Conservation (phyloP, 2,329 filamentous ascomycete genomes). For the Curvularia eragrostidis region DNA sequence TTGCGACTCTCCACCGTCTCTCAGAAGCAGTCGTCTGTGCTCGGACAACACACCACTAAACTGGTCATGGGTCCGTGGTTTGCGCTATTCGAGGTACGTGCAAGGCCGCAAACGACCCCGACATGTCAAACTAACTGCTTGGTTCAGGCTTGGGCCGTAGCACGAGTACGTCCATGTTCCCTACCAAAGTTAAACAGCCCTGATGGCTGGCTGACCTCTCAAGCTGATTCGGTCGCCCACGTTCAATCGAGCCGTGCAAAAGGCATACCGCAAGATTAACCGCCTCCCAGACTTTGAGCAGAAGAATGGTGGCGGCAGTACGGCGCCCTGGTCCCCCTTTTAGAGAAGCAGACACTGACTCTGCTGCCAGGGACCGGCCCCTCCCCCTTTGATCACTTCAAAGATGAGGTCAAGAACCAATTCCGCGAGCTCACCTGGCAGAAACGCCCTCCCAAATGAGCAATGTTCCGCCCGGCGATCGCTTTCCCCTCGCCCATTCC, state of each 20-base stretch:
- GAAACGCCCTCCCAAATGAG: constrained; percentile 40
- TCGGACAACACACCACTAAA: constrained; percentile 1
- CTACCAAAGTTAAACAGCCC: neutral
- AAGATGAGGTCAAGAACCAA: constrained; percentile 61
- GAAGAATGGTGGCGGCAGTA: constrained; percentile 53
- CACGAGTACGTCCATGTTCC: constrained; percentile 36
- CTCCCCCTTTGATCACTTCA: constrained; percentile 59
- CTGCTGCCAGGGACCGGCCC: constrained; percentile 39
- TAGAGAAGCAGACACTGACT: neutral
- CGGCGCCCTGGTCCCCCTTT: constrained; percentile 44
- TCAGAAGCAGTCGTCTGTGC: constrained; percentile 5
- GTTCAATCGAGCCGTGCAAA: constrained; percentile 62
- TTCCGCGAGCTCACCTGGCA: constrained; percentile 50
- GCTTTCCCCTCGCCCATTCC: constrained; percentile 4
- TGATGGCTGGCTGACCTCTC: constrained; percentile 3
- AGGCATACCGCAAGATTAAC: constrained; percentile 57
- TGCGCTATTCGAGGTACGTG: constrained; percentile 43
- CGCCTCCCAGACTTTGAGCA: constrained; percentile 53
- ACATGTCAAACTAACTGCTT: constrained; percentile 27
- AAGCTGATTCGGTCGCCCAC: constrained; percentile 61
- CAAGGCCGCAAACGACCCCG: neutral
- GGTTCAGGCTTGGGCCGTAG: constrained; percentile 49
- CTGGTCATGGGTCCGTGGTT: constrained; percentile 42
- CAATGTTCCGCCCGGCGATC: constrained; percentile 1
- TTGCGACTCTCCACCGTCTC: constrained; percentile 1